Conservation (phyloP, 1,139 yeast genomes). For the Geotrichum klebahnii region DNA sequence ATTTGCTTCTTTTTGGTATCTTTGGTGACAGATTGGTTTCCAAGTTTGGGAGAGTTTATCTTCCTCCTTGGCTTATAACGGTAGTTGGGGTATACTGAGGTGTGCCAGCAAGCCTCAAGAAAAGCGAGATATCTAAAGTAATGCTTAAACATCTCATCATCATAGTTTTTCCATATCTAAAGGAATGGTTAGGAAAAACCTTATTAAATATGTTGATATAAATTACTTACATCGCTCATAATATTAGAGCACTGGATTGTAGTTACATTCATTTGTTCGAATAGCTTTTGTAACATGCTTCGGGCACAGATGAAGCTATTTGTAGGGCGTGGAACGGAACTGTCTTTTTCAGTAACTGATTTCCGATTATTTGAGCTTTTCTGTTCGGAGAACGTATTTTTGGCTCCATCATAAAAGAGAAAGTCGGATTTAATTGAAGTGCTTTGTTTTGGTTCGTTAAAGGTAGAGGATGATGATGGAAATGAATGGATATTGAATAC, state of each 20-base stretch:
- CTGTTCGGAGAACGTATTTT: conserved; percentile 14
- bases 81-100: conserved; percentile 14
- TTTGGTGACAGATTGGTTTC: not conserved
- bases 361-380: conserved; percentile 1
- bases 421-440: conserved; percentile 10
- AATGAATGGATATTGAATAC: conserved; percentile 12
- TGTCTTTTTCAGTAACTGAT: not conserved
- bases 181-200: not conserved
- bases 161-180: not conserved
- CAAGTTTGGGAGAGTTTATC: conserved; percentile 2
- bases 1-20: too few relatives aligned
- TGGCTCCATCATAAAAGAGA: conserved; percentile 14
- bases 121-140: conserved; percentile 14
- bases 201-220: not conserved
- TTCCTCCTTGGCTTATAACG: conserved; percentile 14
- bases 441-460: conserved; percentile 10
- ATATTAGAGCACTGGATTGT: conserved; percentile 16
- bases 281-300: conserved; percentile 13
- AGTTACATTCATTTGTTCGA: conserved; percentile 9
- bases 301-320: conserved; percentile 17
- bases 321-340: conserved; percentile 13
- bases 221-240: conserved; percentile 14
- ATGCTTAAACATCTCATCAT: conserved; percentile 9
- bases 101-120: conserved; percentile 16
- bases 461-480: conserved; percentile 10